Evolutionary conservation across 139 green algal genomes (phyloP).

Genomic region (Coelastrella sp.): DNA sequence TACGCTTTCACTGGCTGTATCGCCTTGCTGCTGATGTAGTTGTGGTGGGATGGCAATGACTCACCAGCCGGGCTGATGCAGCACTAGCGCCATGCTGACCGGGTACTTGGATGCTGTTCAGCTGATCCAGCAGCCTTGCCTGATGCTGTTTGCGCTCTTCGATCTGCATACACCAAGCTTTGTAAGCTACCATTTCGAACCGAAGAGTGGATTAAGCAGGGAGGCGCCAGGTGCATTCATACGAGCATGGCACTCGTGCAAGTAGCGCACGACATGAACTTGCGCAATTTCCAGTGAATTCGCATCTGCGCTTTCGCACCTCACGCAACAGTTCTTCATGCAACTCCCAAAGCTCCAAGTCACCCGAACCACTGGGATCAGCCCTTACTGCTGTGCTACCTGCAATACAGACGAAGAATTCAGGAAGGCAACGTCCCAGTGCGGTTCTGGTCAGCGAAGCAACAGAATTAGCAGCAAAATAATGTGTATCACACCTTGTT

Average conservation of each 20-base stretch:
- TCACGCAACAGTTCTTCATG: conserved; percentile 69
- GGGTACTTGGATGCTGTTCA: conserved; percentile 53
- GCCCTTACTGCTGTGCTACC: neutral
- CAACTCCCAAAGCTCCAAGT: conserved; percentile 61
- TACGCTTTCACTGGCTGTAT: too few species aligned
- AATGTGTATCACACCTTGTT: too few species aligned
- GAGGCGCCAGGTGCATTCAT: too few species aligned
- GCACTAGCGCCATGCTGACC: neutral
- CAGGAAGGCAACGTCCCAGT: too few species aligned
- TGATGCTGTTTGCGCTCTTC: conserved; percentile 80
- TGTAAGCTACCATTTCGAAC: too few species aligned
- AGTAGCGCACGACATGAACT: too few species aligned
- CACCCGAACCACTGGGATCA: conserved; percentile 24
- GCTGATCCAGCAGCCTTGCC: conserved; percentile 66
- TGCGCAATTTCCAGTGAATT: too few species aligned
- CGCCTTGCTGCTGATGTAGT: too few species aligned
- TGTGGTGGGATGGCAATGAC: neutral
- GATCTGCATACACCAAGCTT: conserved; percentile 65
- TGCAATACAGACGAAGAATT: neutral
- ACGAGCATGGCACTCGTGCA: too few species aligned
- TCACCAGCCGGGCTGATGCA: neutral
- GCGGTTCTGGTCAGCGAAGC: too few species aligned
- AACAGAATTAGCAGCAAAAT: too few species aligned
- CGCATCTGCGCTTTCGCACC: conserved; percentile 40
- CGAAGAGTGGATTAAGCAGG: too few species aligned